These are phyloP conservation scores for Aspergillus sp. DNA, from an alignment of 2,329 filamentous ascomycete genomes.

Conservation along the genomic window DNA sequence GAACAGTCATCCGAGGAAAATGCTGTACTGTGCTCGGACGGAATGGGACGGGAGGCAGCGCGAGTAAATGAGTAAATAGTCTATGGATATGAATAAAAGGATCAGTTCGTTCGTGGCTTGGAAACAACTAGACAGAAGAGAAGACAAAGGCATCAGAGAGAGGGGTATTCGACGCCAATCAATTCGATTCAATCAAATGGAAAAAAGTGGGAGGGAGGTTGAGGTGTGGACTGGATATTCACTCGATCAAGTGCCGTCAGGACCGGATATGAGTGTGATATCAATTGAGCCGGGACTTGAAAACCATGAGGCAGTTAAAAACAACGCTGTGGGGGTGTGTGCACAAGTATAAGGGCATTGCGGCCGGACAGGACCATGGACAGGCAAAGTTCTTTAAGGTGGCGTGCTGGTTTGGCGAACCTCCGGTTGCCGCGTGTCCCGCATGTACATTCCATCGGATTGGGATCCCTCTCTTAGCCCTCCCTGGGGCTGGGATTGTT, in stretches of 20 bases:
- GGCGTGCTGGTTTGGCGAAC: slow-evolving; percentile 37
- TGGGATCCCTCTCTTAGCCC: slow-evolving; percentile 19
- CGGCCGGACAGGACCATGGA: not conserved
- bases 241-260: not conserved
- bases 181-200: not conserved
- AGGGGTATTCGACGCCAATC: slow-evolving; percentile 5
- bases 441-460: slow-evolving; percentile 37
- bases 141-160: not conserved
- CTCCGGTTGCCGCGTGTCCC: slow-evolving; percentile 26
- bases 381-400: slow-evolving; percentile 21
- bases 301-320: not conserved
- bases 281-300: not conserved
- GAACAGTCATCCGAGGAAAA: not conserved
- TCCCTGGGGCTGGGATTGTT: slow-evolving; percentile 22
- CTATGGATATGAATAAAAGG: slow-evolving; percentile 14
- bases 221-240: not conserved
- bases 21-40: not conserved
- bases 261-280: not conserved
- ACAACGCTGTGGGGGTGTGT: not conserved
- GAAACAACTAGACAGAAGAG: not conserved
- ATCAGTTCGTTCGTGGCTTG: not conserved
- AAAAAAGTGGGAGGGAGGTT: not conserved
- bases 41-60: no score
- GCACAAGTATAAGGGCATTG: not conserved
- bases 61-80: slow-evolving; percentile 1